Evolutionary conservation across 352 stramenopile species (phyloP).

Genomic region (Pythium scleroteichum): DNA sequence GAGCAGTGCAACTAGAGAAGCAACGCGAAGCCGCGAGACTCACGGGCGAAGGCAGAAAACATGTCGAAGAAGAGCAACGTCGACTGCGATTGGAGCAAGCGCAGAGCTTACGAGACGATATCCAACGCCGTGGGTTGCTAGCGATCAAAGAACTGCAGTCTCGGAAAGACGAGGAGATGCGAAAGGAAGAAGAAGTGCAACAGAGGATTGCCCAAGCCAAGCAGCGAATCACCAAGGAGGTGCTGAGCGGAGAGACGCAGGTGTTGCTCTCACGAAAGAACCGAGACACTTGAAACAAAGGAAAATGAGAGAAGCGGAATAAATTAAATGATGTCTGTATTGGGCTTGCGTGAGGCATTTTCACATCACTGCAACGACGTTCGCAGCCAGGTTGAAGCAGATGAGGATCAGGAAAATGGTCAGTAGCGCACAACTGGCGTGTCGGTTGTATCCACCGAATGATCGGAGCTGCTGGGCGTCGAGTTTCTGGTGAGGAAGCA

Average conservation of each 20-base stretch:
- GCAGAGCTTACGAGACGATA: constrained; percentile 36
- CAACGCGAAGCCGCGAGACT: constrained; percentile 31
- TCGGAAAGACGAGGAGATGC: constrained; percentile 49
- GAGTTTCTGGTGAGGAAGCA: constrained; percentile 44
- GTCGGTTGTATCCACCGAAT: constrained; percentile 53
- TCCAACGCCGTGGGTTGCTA: constrained; percentile 38
- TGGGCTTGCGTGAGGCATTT: neutral
- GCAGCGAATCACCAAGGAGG: constrained; percentile 36
- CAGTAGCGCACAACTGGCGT: constrained; percentile 35
- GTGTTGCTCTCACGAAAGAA: constrained; percentile 27
- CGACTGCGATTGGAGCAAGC: constrained; percentile 28
- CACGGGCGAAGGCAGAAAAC: constrained; percentile 28
- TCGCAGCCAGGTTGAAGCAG: constrained; percentile 19
- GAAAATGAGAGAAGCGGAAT: neutral
- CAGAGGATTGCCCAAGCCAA: constrained; percentile 34
- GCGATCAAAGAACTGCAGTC: constrained; percentile 45
- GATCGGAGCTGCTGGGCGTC: constrained; percentile 43
- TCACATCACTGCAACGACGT: constrained; percentile 17
- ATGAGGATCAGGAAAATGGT: constrained; percentile 34
- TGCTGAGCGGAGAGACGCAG: constrained; percentile 45
- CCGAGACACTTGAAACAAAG: neutral
- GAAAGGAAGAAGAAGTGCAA: constrained; percentile 37
- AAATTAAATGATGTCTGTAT: neutral
- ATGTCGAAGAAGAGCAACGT: constrained; percentile 36
- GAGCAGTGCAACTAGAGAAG: constrained; percentile 26